Base-by-base conservation (phyloP, 2,329 filamentous ascomycete genomes). In the Microsporum audouinii region DNA sequence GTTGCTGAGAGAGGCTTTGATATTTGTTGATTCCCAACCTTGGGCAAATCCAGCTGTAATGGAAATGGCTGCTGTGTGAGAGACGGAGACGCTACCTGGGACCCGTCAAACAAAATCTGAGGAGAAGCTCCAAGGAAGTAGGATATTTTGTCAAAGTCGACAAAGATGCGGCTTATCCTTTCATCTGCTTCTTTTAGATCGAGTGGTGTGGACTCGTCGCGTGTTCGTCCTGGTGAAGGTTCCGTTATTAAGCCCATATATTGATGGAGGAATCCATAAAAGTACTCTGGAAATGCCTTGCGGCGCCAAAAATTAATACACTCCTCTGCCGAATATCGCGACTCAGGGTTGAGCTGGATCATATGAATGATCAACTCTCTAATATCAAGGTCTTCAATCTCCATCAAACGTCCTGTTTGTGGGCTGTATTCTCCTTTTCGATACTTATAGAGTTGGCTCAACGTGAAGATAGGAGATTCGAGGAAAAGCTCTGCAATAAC, bases 161-260 rank as follows among this genome's bases (percentile, higher is more conserved):
- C 84, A 70, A 88, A 97, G 0, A 99, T 87, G 49, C 91, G 85
- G 68, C 97, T 90, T 69, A 99, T 97, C 47, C 94, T 84, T 66
- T 96, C 91, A 72, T 99, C 94, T 0, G 91, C 86, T 72, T 96
- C 91, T 63, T 88, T 88, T 59, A 91, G 79, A 68, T 91, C 95
- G 65, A 83, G 84, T 2, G 80, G 76, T 8, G 84, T 80, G 0
- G 87, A 83, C 7, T 87, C 86, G 47, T 89, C 81, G 8, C 86
- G 82, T 59, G 83, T 85, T 65, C 88, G 86, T 0, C 89, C 90
- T 0, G 89, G 89, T 0, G 88, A 89, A 0, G 91, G 88, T 71
- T 97, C 91, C 2, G 94, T 97, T 64, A 99, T 89, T 60, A 95
- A 82, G 66, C 89, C 89, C 90, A 99, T 96, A 71, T 99, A 96